Percentiles rank a stretch among this genome's conserved stretches.
These are phyloP conservation scores for Magnolia officinalis DNA, from an alignment of 164 flowering plant genomes.

Conservation along the genomic window DNA sequence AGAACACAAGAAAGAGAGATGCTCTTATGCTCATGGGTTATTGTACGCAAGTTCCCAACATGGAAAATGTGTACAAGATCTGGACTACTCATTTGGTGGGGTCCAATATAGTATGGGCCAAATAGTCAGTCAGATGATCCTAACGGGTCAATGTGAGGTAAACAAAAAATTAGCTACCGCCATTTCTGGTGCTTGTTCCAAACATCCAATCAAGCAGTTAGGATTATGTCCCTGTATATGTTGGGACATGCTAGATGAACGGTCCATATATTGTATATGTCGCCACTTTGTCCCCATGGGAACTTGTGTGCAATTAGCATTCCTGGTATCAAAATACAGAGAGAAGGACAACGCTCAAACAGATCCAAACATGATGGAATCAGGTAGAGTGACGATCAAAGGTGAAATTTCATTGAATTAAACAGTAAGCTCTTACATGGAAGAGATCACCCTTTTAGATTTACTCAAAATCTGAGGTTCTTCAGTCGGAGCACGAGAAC, in stretches of 20 bases:
- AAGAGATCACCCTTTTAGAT: conserved; percentile 19
- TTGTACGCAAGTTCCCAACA: background rate
- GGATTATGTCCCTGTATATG: background rate
- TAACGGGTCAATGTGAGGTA: background rate
- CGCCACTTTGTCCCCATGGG: background rate
- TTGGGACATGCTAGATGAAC: background rate
- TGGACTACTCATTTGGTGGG: background rate
- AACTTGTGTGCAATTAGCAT: background rate
- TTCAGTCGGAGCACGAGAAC: conserved; percentile 23
- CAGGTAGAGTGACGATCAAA: background rate
- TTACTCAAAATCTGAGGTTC: conserved; percentile 17
- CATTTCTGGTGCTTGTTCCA: background rate
- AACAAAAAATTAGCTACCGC: no score
- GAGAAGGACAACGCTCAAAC: background rate
- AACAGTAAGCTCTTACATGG: conserved; percentile 41
- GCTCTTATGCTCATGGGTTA: background rate
- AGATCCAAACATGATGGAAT: background rate
- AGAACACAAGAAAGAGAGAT: background rate
- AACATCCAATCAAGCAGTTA: background rate
- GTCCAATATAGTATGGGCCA: background rate
- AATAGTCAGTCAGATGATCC: background rate
- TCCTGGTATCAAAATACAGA: background rate
- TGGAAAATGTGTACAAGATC: background rate
- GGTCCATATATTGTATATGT: background rate
- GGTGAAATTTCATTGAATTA: background rate